Evolutionary conservation across 2,329 filamentous ascomycete genomes (phyloP).

Genomic region (Pseudocercospora crystallina): DNA sequence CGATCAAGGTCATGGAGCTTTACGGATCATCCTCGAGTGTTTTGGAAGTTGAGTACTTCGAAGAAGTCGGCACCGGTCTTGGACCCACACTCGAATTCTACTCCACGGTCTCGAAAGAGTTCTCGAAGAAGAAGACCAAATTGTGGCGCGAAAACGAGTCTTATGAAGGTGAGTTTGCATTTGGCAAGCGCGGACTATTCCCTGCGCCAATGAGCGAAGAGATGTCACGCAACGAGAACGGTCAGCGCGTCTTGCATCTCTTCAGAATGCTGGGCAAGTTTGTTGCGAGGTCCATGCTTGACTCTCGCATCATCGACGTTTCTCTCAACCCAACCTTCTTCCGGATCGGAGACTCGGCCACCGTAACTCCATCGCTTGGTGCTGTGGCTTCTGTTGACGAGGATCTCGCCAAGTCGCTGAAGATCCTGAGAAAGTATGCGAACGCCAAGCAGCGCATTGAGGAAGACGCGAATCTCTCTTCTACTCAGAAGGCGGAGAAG

Average conservation of each 20-base stretch:
- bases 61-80: conserved; percentile 93
- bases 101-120: conserved; percentile 94
- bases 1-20: conserved; percentile 97
- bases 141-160: conserved; percentile 92
- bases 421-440: conserved; percentile 83
- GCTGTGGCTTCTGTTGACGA: conserved; percentile 88
- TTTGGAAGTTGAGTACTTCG: conserved; percentile 96
- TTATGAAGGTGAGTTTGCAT: conserved; percentile 74
- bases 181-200: conserved; percentile 81
- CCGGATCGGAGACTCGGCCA: conserved; percentile 73
- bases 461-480: conserved; percentile 63
- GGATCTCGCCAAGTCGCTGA: conserved; percentile 79
- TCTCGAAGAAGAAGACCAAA: conserved; percentile 94
- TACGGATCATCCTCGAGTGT: conserved; percentile 97
- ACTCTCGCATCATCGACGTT: conserved; percentile 95
- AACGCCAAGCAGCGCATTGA: conserved; percentile 80
- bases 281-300: conserved; percentile 95
- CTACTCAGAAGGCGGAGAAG: conserved; percentile 69
- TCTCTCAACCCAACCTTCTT: conserved; percentile 98
- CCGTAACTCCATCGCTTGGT: conserved; percentile 79
- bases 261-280: conserved; percentile 97
- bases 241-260: conserved; percentile 81
- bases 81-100: conserved; percentile 98
- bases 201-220: conserved; percentile 84
- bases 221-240: conserved; percentile 70